Evolutionary conservation across 2,329 filamentous ascomycete genomes (phyloP), one percentile per base, ranked within the genome.

Genomic region (Colletotrichum lini): DNA sequence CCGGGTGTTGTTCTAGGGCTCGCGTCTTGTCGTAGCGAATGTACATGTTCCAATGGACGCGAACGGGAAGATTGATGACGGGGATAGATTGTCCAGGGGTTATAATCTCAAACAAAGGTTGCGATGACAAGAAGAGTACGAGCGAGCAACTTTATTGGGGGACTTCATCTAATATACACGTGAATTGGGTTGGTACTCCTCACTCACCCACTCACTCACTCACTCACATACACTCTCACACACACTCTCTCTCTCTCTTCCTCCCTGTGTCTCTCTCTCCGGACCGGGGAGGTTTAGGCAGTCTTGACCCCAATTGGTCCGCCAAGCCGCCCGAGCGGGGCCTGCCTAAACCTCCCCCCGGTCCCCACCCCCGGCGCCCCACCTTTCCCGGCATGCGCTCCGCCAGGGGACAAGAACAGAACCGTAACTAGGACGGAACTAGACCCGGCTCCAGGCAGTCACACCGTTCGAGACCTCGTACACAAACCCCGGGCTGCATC

Each of bases 311-410:
- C 59, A 44, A 47, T 53, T 59, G 47, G 54, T 50, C 0, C 3
- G 13, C 5, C 21, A 18, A 18, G 45, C 54, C 42, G 49, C 54
- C 0, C 16, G 3, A 18, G 38, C 47, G 16, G 53, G 2, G 38
- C 2, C 53, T 65, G 67, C 67, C 67, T 49, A 53, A 65, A 67
- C 21, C 13, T 49, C 21, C 44, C 30, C 50, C 54, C 21, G 30
- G 65, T 50, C 42, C 45, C 57, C 15, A 30, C 5, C 30, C 30
- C 30, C 30, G 30, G 9, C 8, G 42, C 23, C 50, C 21, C 65
- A 47, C 16, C 38, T 64, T 50, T 26, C 30, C 60, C 59, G 65
- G 60, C 4, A 1, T 30, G 23, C 6, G 3, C 9, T 18, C 16
- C 26, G 26, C 26, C 26, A 26, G 3, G 26, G 26, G 26, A 30